Evolutionary conservation across 805 yeast genomes (phyloP).

Genomic region (Yarrowia sp.): DNA sequence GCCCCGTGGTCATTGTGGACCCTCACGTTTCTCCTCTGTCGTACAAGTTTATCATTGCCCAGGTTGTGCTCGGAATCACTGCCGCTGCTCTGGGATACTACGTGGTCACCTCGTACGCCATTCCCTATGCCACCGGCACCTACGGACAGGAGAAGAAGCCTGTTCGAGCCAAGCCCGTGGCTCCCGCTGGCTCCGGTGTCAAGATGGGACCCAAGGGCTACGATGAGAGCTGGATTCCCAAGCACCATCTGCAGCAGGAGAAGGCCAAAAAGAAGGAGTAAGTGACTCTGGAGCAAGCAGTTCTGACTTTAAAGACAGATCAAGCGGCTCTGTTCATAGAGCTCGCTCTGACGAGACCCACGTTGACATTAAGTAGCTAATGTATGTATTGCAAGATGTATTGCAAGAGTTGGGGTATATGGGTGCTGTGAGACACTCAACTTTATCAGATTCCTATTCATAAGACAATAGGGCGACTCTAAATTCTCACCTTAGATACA

Average conservation of each 20-base stretch:
- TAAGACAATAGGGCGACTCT: no score
- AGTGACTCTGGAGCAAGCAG: no score
- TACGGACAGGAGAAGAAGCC: slow-evolving; percentile 18
- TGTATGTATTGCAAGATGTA: not conserved
- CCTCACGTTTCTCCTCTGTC: slow-evolving; percentile 65
- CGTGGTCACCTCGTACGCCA: slow-evolving; percentile 36
- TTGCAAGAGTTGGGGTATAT: no score
- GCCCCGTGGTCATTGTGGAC: slow-evolving; percentile 52
- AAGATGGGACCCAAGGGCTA: slow-evolving; percentile 35
- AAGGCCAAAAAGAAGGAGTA: slow-evolving; percentile 27
- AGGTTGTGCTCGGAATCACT: slow-evolving; percentile 49
- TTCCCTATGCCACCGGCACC: slow-evolving; percentile 30
- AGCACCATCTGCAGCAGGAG: slow-evolving; percentile 39
- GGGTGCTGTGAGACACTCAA: no score
- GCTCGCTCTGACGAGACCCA: no score
- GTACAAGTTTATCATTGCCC: slow-evolving; percentile 67
- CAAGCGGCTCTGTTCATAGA: no score
- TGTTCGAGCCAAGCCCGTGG: slow-evolving; percentile 24
- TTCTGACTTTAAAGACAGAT: no score
- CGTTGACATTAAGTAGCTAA: not conserved
- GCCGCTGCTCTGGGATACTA: slow-evolving; percentile 51
- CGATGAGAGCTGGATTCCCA: slow-evolving; percentile 47
- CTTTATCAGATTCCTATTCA: no score
- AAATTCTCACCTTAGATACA: no score
- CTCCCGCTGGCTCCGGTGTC: slow-evolving; percentile 28